Evolutionary conservation across 768 basidiomycete species (phyloP).

Genomic region (Galerina marginata): DNA sequence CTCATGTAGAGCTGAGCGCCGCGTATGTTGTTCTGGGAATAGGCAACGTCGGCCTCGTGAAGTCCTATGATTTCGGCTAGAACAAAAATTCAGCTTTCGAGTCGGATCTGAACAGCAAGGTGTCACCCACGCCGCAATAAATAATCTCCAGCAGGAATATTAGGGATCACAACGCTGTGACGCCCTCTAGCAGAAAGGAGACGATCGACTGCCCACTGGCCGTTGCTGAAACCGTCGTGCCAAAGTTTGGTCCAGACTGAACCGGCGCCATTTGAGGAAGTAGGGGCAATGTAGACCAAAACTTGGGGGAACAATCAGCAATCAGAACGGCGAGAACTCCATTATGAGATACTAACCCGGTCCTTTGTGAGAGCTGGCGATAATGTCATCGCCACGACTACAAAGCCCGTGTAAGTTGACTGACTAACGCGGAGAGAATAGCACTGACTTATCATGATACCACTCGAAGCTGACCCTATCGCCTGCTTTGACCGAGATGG

Average conservation of each 20-base stretch:
- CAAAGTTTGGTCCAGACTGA: slow-evolving; percentile 41
- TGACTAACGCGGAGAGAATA: not conserved
- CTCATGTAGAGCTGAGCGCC: slow-evolving; percentile 57
- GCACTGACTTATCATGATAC: slow-evolving; percentile 35
- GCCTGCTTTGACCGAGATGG: slow-evolving; percentile 35
- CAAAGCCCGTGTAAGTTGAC: not conserved
- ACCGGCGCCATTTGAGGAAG: slow-evolving; percentile 34
- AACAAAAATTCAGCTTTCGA: slow-evolving; percentile 36
- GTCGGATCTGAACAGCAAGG: not conserved
- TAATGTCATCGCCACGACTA: slow-evolving; percentile 43
- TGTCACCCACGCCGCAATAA: slow-evolving; percentile 34
- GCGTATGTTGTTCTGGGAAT: slow-evolving; percentile 36
- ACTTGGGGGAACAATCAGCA: slow-evolving; percentile 20
- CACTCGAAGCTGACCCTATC: slow-evolving; percentile 42
- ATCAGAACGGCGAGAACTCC: not conserved
- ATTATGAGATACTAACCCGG: slow-evolving; percentile 25
- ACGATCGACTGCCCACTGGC: slow-evolving; percentile 37
- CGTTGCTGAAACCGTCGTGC: slow-evolving; percentile 29
- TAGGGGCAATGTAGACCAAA: slow-evolving; percentile 37
- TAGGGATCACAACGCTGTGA: slow-evolving; percentile 38
- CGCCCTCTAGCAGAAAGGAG: slow-evolving; percentile 35
- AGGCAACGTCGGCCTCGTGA: slow-evolving; percentile 38
- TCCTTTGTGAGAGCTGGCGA: slow-evolving; percentile 39
- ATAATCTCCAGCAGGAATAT: slow-evolving; percentile 40
- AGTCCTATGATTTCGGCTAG: slow-evolving; percentile 40